phyloP scores from a whole-genome alignment of 108 stramenopile genomes.

The Nitzschia sp. region DNA sequence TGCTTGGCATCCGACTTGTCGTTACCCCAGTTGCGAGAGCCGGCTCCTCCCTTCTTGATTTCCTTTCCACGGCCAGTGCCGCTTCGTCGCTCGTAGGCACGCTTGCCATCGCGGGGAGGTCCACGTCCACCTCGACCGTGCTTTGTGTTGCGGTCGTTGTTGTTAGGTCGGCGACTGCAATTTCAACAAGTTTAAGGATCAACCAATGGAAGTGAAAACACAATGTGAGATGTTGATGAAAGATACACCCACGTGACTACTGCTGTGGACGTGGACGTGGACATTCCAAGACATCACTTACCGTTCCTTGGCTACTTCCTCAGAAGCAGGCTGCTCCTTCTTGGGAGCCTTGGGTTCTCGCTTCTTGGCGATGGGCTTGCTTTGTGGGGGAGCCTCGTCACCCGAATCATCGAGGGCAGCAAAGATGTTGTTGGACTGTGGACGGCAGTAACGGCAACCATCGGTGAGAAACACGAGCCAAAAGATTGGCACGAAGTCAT shows the following conservation, averaged over 20 bases:
- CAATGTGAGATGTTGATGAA: background rate
- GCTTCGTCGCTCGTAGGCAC: conserved; percentile 81
- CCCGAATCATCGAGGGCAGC: conserved; percentile 86
- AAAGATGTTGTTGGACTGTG: conserved; percentile 72
- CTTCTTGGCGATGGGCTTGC: conserved; percentile 48
- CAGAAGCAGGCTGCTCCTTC: conserved; percentile 18
- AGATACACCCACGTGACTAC: background rate
- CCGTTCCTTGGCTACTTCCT: conserved; percentile 30
- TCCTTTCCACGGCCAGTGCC: conserved; percentile 92
- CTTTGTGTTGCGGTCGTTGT: conserved; percentile 80
- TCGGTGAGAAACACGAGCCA: no score
- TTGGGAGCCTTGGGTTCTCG: conserved; percentile 40
- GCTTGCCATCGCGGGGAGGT: conserved; percentile 81
- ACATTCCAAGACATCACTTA: conserved; percentile 10
- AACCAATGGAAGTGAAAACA: background rate
- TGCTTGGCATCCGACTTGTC: conserved; percentile 79
- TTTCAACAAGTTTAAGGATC: background rate
- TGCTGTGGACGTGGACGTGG: background rate
- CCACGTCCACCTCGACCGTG: conserved; percentile 73
- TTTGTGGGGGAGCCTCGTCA: conserved; percentile 59
- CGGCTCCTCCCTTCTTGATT: conserved; percentile 87
- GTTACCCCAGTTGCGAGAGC: conserved; percentile 90
- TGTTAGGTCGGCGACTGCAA: conserved; percentile 25
- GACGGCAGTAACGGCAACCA: background rate
- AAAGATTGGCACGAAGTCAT: no score